Conservation (phyloP, 805 yeast genomes). For the Saccharomycopsis synnaedendra region DNA sequence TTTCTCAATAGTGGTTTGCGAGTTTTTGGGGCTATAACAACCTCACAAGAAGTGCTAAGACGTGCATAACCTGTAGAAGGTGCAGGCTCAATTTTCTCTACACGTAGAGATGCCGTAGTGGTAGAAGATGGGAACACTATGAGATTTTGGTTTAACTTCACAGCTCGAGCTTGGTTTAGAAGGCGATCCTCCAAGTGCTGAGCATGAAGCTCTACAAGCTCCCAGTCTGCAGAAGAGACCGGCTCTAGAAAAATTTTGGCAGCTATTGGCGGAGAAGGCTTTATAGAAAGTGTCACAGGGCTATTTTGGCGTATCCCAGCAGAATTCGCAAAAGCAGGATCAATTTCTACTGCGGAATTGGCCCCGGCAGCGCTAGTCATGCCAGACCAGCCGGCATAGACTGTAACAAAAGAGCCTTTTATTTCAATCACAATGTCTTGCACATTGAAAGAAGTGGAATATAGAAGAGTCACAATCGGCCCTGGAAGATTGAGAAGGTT, state of each 20-base stretch:
- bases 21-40: constrained; percentile 66
- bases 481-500: constrained; percentile 48
- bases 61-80: constrained; percentile 31
- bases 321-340: constrained; percentile 50
- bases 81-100: constrained; percentile 34
- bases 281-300: constrained; percentile 31
- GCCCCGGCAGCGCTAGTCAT: constrained; percentile 25
- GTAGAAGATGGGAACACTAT: constrained; percentile 63
- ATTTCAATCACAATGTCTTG: constrained; percentile 49
- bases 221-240: constrained; percentile 74
- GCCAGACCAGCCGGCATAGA: constrained; percentile 62
- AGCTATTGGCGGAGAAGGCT: constrained; percentile 40
- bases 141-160: constrained; percentile 44
- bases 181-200: constrained; percentile 61
- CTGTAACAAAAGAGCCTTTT: constrained; percentile 19
- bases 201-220: constrained; percentile 74
- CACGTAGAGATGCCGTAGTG: constrained; percentile 43
- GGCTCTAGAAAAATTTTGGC: constrained; percentile 71
- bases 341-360: constrained; percentile 40
- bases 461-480: constrained; percentile 31
- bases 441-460: constrained; percentile 38
- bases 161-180: constrained; percentile 72
- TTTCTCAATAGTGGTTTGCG: not conserved
- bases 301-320: constrained; percentile 35
- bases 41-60: constrained; percentile 53